Conservation (phyloP, 495 filamentous ascomycete species). For the Penicillium daleae region DNA sequence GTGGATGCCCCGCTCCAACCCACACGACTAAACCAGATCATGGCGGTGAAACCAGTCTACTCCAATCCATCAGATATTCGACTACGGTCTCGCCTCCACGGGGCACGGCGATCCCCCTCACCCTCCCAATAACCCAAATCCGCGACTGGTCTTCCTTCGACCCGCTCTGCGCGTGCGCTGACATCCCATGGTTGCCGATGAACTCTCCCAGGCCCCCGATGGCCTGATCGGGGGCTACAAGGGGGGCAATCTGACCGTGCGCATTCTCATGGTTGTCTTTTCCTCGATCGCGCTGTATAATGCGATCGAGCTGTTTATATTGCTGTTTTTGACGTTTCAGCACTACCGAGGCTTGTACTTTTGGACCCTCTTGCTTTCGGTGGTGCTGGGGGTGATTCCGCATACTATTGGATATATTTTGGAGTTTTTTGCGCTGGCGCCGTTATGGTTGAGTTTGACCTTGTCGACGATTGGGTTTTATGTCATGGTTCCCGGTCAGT, state of each 20-base stretch:
- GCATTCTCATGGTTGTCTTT: constrained; percentile 52
- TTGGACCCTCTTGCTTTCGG: constrained; percentile 49
- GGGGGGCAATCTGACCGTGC: constrained; percentile 31
- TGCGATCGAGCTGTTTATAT: constrained; percentile 51
- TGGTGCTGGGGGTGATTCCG: constrained; percentile 53
- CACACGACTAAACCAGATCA: constrained; percentile 14
- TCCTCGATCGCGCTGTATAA: constrained; percentile 56
- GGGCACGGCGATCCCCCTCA: constrained; percentile 1
- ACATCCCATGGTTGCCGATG: constrained; percentile 14
- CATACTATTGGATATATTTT: constrained; percentile 59
- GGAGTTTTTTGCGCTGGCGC: constrained; percentile 53
- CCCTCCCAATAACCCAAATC: neutral
- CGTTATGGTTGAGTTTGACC: constrained; percentile 40
- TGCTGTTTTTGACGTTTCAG: constrained; percentile 54
- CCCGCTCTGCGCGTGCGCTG: neutral
- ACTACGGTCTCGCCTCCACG: constrained; percentile 11
- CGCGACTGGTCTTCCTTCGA: neutral
- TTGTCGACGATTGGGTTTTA: constrained; percentile 60
- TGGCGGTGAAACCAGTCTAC: constrained; percentile 18
- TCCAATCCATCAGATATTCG: constrained; percentile 16
- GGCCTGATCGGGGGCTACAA: constrained; percentile 43
- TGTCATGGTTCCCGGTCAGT: constrained; percentile 66
- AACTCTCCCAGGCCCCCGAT: constrained; percentile 33
- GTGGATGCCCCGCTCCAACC: constrained; percentile 8
- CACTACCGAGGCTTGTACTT: constrained; percentile 55